Evolutionary conservation across 169 alveolate species (phyloP).

Genomic region (Eimeria praecox): DNA sequence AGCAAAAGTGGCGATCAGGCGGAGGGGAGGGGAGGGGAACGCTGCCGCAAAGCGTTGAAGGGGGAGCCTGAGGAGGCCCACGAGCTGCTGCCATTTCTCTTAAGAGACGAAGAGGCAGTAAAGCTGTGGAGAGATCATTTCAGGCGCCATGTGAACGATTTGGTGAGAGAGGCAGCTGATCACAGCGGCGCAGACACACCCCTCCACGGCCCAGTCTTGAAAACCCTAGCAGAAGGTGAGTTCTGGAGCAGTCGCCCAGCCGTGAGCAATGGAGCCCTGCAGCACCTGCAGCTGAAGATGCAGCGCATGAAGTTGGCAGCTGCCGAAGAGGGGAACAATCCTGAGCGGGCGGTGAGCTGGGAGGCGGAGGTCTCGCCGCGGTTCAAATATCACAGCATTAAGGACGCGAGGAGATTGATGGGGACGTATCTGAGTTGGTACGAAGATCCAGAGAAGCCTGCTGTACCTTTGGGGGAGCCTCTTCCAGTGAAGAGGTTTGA

Average conservation of each 20-base stretch:
- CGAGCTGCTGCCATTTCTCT: slow-evolving; percentile 61
- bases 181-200: slow-evolving; percentile 39
- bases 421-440: slow-evolving; percentile 65
- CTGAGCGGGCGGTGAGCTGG: slow-evolving; percentile 56
- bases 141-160: slow-evolving; percentile 69
- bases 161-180: slow-evolving; percentile 1
- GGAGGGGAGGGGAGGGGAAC: neutral
- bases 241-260: slow-evolving; percentile 80
- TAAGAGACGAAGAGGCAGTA: slow-evolving; percentile 49
- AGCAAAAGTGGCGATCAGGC: neutral
- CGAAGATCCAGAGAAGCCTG: slow-evolving; percentile 41
- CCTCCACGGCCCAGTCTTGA: slow-evolving; percentile 1
- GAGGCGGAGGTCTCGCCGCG: slow-evolving; percentile 75
- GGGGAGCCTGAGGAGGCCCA: slow-evolving; percentile 64
- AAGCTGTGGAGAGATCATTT: slow-evolving; percentile 68
- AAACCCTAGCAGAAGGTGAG: slow-evolving; percentile 39
- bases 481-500: slow-evolving; percentile 41
- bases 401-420: slow-evolving; percentile 77
- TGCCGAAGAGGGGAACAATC: slow-evolving; percentile 11
- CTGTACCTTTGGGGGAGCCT: slow-evolving; percentile 43
- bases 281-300: slow-evolving; percentile 52
- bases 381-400: slow-evolving; percentile 41
- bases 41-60: slow-evolving; percentile 33
- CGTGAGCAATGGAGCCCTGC: slow-evolving; percentile 54
- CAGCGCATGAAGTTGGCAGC: slow-evolving; percentile 28